Evolutionary conservation across 2,329 filamentous ascomycete species (phyloP).

Genomic region (Stachybotrys echinatus): DNA sequence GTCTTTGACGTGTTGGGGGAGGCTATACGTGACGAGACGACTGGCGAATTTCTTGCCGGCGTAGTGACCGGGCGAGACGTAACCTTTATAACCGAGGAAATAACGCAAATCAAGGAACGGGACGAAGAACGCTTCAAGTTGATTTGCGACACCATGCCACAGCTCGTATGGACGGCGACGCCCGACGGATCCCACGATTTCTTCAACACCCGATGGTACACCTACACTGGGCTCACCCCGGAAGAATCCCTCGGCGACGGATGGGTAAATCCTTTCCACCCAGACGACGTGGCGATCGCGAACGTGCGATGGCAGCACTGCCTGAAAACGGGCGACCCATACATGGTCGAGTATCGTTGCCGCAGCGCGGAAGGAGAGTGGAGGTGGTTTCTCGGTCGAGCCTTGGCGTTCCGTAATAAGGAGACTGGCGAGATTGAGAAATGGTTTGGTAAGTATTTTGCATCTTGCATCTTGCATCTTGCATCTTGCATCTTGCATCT

Average conservation of each 20-base stretch:
- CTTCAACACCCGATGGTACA: conserved; percentile 73
- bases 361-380: conserved; percentile 62
- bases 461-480: too few relatives aligned
- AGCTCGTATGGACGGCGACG: conserved; percentile 69
- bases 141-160: conserved; percentile 70
- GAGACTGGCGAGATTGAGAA: conserved; percentile 65
- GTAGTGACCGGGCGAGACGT: conserved; percentile 69
- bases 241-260: conserved; percentile 57
- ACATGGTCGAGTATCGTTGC: conserved; percentile 67
- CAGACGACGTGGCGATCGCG: conserved; percentile 60
- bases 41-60: conserved; percentile 68
- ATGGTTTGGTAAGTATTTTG: conserved; percentile 58
- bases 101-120: conserved; percentile 62
- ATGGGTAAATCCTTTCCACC: conserved; percentile 63
- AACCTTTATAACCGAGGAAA: conserved; percentile 63
- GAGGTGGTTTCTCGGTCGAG: conserved; percentile 74
- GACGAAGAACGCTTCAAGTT: conserved; percentile 71
- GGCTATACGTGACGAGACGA: conserved; percentile 59
- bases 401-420: conserved; percentile 60
- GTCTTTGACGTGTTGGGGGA: conserved; percentile 65
- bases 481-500: too few relatives aligned
- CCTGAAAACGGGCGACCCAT: conserved; percentile 62
- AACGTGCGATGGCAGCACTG: conserved; percentile 54
- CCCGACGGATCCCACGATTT: conserved; percentile 65
- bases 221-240: conserved; percentile 65